Conservation (phyloP, 2,329 filamentous ascomycete species). For the Elsinoe batatas region DNA sequence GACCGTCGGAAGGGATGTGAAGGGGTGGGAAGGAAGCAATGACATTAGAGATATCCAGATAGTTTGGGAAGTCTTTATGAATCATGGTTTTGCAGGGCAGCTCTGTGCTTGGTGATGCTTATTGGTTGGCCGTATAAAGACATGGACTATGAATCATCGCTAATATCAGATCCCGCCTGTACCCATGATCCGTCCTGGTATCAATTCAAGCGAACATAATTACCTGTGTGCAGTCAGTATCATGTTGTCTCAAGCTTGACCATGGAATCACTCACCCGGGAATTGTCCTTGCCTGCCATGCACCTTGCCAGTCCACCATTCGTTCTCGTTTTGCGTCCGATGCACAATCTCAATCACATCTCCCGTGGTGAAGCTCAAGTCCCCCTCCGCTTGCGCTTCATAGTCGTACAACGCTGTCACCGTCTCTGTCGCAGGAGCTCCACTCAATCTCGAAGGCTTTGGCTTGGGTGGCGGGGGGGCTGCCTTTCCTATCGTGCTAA, state of each 20-base stretch:
- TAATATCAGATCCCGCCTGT: slow-evolving; percentile 4
- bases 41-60: background rate
- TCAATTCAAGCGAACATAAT: slow-evolving; percentile 39
- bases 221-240: slow-evolving; percentile 25
- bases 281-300: slow-evolving; percentile 81
- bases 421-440: slow-evolving; percentile 56
- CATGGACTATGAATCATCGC: slow-evolving; percentile 13
- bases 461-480: slow-evolving; percentile 43
- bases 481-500: slow-evolving; percentile 39
- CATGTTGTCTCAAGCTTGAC: background rate
- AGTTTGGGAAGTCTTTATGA: background rate
- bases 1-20: background rate
- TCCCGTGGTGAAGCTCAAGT: slow-evolving; percentile 79
- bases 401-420: slow-evolving; percentile 94
- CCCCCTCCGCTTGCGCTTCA: slow-evolving; percentile 86
- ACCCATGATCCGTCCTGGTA: background rate
- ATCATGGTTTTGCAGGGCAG: background rate
- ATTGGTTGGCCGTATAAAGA: slow-evolving; percentile 14
- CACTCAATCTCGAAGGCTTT: slow-evolving; percentile 63
- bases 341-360: slow-evolving; percentile 82
- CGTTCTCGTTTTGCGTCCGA: slow-evolving; percentile 81
- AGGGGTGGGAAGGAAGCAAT: background rate
- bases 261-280: slow-evolving; percentile 56
- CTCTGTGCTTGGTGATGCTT: background rate
- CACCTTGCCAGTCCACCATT: slow-evolving; percentile 89